Conservation (phyloP, 257 asterid genomes). For the Solanum piurae region DNA sequence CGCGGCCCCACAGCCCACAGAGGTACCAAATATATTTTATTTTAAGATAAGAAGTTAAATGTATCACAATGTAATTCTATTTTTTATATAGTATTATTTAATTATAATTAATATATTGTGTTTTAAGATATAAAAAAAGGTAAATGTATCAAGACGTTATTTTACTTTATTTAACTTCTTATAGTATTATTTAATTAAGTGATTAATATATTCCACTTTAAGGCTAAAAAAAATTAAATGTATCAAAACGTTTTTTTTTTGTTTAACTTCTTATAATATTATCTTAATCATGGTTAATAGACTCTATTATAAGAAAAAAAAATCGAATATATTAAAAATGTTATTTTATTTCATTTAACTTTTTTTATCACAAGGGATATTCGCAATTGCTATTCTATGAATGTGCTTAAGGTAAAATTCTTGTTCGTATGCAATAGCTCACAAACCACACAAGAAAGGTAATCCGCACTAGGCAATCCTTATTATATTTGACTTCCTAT, state of each 20-base stretch:
- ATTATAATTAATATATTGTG: neutral
- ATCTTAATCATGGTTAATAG: neutral
- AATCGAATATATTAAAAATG: too few relatives aligned
- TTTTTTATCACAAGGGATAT: too few relatives aligned
- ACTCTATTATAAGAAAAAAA: neutral
- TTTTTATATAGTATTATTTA: neutral
- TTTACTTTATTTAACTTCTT: neutral
- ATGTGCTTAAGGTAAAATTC: neutral
- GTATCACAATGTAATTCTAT: neutral
- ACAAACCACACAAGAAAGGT: neutral
- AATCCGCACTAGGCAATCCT: neutral
- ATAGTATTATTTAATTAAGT: neutral
- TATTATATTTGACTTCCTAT: neutral
- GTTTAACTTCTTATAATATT: neutral
- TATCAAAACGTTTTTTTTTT: neutral
- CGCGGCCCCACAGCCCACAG: too few relatives aligned
- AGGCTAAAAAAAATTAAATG: too few relatives aligned
- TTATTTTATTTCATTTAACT: too few relatives aligned
- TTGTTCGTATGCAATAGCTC: neutral
- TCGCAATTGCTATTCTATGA: too few relatives aligned
- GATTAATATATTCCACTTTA: neutral
- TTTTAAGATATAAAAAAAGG: neutral
- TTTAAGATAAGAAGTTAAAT: neutral
- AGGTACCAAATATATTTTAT: too few relatives aligned
- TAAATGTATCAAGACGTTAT: neutral